These are phyloP conservation scores for Allomyces javanicus DNA, from an alignment of 192 early-diverging fungal species.

Conservation along the genomic window DNA sequence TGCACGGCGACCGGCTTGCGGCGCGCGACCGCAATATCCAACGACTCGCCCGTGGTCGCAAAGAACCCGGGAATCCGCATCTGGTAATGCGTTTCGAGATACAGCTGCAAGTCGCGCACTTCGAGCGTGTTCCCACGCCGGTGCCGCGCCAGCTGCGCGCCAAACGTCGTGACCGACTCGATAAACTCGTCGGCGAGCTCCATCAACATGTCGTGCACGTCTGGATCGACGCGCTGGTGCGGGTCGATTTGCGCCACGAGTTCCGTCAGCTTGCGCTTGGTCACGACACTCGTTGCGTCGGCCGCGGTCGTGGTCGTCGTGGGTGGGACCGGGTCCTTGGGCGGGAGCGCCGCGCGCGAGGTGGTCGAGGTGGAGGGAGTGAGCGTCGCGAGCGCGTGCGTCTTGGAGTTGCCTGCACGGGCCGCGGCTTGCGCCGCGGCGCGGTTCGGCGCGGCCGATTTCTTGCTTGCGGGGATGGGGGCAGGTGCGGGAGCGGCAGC, in stretches of 20 bases:
- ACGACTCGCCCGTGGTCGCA: not conserved
- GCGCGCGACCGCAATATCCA: not conserved
- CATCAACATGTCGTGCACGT: slow-evolving; percentile 67
- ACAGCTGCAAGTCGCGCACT: slow-evolving; percentile 71
- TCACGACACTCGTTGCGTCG: too few relatives aligned
- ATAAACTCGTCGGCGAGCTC: slow-evolving; percentile 78
- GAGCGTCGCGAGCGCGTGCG: too few relatives aligned
- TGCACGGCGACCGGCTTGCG: not conserved
- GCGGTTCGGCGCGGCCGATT: too few relatives aligned
- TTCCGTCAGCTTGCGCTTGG: slow-evolving; percentile 45
- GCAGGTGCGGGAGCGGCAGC: too few relatives aligned
- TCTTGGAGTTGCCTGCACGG: too few relatives aligned
- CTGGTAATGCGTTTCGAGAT: slow-evolving; percentile 17
- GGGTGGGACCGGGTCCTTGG: too few relatives aligned
- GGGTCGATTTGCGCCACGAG: slow-evolving; percentile 69
- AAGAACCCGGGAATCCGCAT: not conserved
- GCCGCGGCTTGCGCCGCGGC: too few relatives aligned
- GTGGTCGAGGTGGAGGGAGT: too few relatives aligned
- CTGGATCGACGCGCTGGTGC: slow-evolving; percentile 51
- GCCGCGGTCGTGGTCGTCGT: too few relatives aligned
- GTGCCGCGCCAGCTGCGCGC: slow-evolving; percentile 65
- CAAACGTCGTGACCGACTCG: slow-evolving; percentile 60
- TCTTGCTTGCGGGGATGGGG: too few relatives aligned
- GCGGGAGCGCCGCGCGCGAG: too few relatives aligned
- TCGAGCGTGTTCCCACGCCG: slow-evolving; percentile 53